A percentile compares a stretch with the other conserved stretches of the same genome.
phyloP scores from a whole-genome alignment of 2,329 filamentous ascomycete genomes.

The Ophiostoma himal-ulmi region DNA sequence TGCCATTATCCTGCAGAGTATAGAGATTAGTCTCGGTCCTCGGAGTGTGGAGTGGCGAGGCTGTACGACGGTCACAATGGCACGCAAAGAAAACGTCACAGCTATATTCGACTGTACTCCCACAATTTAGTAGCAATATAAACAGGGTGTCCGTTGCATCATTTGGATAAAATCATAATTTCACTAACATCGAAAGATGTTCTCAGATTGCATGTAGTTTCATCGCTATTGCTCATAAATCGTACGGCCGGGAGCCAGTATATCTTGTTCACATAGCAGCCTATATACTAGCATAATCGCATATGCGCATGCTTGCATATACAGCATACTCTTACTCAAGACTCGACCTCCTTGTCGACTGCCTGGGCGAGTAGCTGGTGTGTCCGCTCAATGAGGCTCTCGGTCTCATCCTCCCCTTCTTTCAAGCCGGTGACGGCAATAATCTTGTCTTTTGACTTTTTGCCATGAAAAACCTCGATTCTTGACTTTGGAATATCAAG shows the following conservation, averaged over 20 bases:
- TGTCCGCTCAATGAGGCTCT: constrained; percentile 20
- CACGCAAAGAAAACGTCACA: too few relatives aligned
- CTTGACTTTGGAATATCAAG: constrained; percentile 59
- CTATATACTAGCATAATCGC: background rate
- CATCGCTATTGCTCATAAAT: constrained; percentile 5
- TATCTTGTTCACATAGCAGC: background rate
- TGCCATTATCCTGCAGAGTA: background rate
- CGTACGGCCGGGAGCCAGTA: background rate
- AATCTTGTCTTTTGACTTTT: constrained; percentile 61
- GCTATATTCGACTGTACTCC: background rate
- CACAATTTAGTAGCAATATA: too few relatives aligned
- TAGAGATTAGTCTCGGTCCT: background rate
- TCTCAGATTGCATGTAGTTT: too few relatives aligned
- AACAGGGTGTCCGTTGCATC: background rate
- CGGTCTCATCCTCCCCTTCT: constrained; percentile 17
- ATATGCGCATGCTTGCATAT: background rate
- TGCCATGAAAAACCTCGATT: constrained; percentile 55
- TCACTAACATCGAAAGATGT: background rate
- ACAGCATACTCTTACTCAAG: background rate
- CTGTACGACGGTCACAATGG: background rate
- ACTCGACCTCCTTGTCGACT: background rate
- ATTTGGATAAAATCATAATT: background rate
- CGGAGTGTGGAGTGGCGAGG: background rate
- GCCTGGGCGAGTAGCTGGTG: constrained; percentile 19
- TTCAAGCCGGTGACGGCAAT: constrained; percentile 38